These are phyloP conservation scores for Aspergillus japonicus DNA, from an alignment of 2,329 filamentous ascomycete species.

Conservation along the genomic window DNA sequence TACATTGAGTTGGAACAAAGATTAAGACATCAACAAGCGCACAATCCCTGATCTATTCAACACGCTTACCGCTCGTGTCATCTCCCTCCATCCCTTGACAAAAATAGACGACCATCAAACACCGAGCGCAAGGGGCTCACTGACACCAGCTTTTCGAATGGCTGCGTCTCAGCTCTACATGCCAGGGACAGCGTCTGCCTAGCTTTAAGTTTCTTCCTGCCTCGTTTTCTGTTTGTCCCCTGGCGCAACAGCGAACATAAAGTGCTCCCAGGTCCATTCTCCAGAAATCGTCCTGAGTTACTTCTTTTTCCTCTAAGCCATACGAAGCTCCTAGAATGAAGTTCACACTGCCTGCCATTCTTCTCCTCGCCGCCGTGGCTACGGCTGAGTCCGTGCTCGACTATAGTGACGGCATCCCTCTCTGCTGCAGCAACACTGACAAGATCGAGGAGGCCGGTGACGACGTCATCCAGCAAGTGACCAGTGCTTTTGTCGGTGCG, in stretches of 20 bases:
- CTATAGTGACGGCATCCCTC: constrained; percentile 5
- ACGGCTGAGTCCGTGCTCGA: background rate
- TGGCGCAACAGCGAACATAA: background rate
- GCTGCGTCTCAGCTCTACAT: background rate
- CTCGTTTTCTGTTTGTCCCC: background rate
- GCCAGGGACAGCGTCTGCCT: background rate
- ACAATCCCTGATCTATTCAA: no score
- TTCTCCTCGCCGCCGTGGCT: background rate
- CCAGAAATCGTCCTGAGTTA: no score
- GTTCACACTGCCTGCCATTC: background rate
- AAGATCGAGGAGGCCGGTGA: background rate
- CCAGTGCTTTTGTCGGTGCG: constrained; percentile 2
- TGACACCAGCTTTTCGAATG: background rate
- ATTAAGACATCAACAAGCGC: no score
- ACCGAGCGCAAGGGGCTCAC: background rate
- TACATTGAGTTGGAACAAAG: no score
- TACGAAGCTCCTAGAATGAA: background rate
- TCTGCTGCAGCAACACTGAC: constrained; percentile 3
- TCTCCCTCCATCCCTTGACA: background rate
- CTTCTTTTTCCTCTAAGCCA: background rate
- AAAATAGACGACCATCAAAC: background rate
- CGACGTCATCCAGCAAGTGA: constrained; percentile 2
- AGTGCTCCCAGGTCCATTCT: background rate
- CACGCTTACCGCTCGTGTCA: background rate
- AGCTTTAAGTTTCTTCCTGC: background rate